Base-by-base conservation (phyloP, 306 rosid genomes). In the Hippophae tibetana region DNA sequence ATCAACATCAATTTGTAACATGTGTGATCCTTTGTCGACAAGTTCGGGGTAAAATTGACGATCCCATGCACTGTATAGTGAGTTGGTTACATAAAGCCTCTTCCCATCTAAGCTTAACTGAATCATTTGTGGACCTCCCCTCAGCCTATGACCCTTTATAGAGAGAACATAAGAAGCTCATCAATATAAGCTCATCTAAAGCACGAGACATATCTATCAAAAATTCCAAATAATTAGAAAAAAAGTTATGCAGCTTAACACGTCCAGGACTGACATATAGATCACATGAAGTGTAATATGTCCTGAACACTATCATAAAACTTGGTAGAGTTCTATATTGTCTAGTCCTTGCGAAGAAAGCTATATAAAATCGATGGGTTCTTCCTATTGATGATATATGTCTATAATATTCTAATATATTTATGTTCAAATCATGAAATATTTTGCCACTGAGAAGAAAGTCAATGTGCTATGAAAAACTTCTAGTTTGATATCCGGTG, bases 101-200 rank as follows among this genome's bases (percentile, higher is more conserved):
- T 81, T 92, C 50, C 98, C 96, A 49, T 92, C 96, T 68, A 92
- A 75, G 68, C 96, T 87, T 66, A 85, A 53, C 71, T 92, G 98
- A 66, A 92, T 81, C 96, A 85, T 92, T 73, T 92, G 98, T 61
- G 96, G 98, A 5, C 96, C 96, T 31, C 85, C 93, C 76, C 95
- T 83, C 79, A 92, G 66, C 52, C 75, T 74, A 2, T 83, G 68
- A 26, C 92, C 96, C 98, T 92, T 82, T 59, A 75, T 51, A 31
- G 8, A 7, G 62, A n/a, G 23, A 18, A 18, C 23, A 8, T 40
- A 26, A 23, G 27, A 52, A 47, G n/a, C 50, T 51, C 57, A 57
- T 27, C 9, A 48, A 43, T 45, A 7, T 41, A 11, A 3, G 13
- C n/a, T 7, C 55, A 31, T 5, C 25, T 12, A 9, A 26, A 47